A percentile compares a stretch with the other conserved stretches of the same genome.
phyloP scores from a whole-genome alignment of 306 rosid species.

The Lablab purpureus region DNA sequence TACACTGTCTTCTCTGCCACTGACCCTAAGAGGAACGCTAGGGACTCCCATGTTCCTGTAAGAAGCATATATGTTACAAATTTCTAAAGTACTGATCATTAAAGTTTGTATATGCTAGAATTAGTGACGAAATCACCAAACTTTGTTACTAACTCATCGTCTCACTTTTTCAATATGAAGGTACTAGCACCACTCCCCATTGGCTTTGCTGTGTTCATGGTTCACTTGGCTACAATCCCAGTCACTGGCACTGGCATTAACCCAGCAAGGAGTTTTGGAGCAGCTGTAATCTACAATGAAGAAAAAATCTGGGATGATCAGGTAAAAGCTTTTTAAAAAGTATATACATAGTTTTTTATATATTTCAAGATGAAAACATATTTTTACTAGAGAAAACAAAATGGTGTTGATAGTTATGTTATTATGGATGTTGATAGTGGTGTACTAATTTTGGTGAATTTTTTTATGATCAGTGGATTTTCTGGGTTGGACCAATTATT shows the following conservation, averaged over 20 bases:
- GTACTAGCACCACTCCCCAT: conserved; percentile 94
- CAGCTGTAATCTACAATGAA: conserved; percentile 79
- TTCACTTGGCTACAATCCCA: conserved; percentile 95
- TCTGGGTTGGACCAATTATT: conserved; percentile 93
- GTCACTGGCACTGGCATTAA: conserved; percentile 94
- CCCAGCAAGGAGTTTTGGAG: conserved; percentile 98
- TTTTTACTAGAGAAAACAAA: neutral
- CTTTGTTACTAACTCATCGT: neutral
- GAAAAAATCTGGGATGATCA: conserved; percentile 90
- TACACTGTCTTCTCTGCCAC: conserved; percentile 98
- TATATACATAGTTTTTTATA: too few species aligned
- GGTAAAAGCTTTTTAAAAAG: conserved; percentile 37
- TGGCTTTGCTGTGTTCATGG: conserved; percentile 97
- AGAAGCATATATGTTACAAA: conserved; percentile 38
- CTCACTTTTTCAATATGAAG: conserved; percentile 41
- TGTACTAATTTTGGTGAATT: conserved; percentile 6
- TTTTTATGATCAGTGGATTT: conserved; percentile 74
- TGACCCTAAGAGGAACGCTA: conserved; percentile 89
- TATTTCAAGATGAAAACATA: neutral
- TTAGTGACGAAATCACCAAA: neutral
- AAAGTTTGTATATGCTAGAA: neutral
- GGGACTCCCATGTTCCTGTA: conserved; percentile 97
- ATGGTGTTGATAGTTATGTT: neutral
- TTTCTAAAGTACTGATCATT: too few species aligned
- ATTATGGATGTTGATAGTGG: neutral